Evolutionary conservation across 2,329 filamentous ascomycete species (phyloP).

Genomic region (Sordariomycetes sp.): DNA sequence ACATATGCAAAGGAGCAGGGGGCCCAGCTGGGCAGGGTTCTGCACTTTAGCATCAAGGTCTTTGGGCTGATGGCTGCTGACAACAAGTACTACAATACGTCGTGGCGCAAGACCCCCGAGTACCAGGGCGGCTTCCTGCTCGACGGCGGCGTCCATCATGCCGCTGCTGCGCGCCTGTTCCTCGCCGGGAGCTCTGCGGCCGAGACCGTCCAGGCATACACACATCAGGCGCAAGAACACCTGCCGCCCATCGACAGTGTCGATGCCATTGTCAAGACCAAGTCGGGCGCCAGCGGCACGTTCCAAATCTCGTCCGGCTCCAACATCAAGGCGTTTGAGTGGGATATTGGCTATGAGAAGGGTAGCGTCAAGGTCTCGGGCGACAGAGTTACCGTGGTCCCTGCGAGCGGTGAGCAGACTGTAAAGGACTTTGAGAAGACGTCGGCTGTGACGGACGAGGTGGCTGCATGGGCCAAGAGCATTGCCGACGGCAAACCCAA

Average conservation of each 20-base stretch:
- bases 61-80: constrained; percentile 22
- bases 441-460: constrained; percentile 48
- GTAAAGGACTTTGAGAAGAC: constrained; percentile 37
- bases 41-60: constrained; percentile 36
- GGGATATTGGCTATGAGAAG: constrained; percentile 46
- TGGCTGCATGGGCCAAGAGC: constrained; percentile 50
- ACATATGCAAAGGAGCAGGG: constrained; percentile 37
- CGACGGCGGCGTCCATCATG: constrained; percentile 66
- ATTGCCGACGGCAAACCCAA: constrained; percentile 37
- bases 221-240: constrained; percentile 41
- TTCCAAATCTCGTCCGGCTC: constrained; percentile 50
- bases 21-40: constrained; percentile 17
- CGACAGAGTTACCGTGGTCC: constrained; percentile 31
- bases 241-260: constrained; percentile 60
- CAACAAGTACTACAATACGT: constrained; percentile 40
- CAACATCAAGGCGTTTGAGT: constrained; percentile 41
- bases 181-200: constrained; percentile 35
- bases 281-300: constrained; percentile 44
- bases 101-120: constrained; percentile 57
- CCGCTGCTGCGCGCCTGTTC: constrained; percentile 52
- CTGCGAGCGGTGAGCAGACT: constrained; percentile 15
- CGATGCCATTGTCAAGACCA: constrained; percentile 45
- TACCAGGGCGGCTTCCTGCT: constrained; percentile 71
- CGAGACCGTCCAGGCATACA: constrained; percentile 42
- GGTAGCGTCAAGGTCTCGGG: constrained; percentile 41